Percentiles rank a stretch among this genome's conserved stretches.
These are phyloP conservation scores for Alternaria sp. DNA, from an alignment of 2,329 filamentous ascomycete genomes.

Conservation along the genomic window DNA sequence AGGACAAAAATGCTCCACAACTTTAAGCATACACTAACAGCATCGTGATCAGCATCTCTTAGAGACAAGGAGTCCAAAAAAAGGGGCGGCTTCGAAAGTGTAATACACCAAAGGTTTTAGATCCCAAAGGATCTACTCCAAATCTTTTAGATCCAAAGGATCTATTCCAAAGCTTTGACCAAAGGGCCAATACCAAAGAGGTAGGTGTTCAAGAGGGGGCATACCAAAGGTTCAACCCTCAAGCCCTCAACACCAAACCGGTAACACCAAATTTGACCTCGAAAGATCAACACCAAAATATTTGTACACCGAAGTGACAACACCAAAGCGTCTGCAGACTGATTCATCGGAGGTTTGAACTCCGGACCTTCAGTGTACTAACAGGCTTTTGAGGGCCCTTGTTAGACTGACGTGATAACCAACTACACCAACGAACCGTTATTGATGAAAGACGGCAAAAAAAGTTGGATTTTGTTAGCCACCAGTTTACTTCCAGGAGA, in stretches of 20 bases:
- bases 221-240: not conserved
- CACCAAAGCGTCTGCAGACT: not conserved
- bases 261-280: not conserved
- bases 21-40: not conserved
- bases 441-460: not conserved
- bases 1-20: not conserved
- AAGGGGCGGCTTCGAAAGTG: not conserved
- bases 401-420: constrained; percentile 58
- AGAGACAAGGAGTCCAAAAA: not conserved
- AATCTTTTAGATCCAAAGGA: not conserved
- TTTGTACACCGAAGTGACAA: too few relatives aligned
- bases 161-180: not conserved
- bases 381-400: constrained; percentile 15
- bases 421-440: constrained; percentile 53
- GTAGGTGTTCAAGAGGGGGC: not conserved
- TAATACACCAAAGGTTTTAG: not conserved
- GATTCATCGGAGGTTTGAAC: constrained; percentile 20
- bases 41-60: not conserved
- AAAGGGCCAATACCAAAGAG: not conserved
- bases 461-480: not conserved
- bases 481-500: not conserved
- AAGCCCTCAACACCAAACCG: not conserved
- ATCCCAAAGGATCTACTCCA: not conserved
- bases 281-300: too few relatives aligned
- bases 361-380: constrained; percentile 21